phyloP scores from a whole-genome alignment of 2,329 filamentous ascomycete species.

The Fusarium redolens region DNA sequence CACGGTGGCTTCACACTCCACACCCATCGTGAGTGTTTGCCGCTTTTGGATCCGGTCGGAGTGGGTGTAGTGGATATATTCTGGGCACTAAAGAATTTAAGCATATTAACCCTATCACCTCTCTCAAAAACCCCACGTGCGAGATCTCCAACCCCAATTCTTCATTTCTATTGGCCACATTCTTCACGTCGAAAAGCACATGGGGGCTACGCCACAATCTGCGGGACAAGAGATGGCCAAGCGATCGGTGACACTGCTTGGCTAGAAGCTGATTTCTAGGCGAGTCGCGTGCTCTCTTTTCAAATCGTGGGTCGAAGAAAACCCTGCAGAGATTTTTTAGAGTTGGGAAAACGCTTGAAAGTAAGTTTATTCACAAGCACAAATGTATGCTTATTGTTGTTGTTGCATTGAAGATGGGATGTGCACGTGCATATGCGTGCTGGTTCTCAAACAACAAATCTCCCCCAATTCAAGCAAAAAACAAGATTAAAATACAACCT shows the following conservation, averaged over 20 bases:
- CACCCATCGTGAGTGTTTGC: slow-evolving; percentile 27
- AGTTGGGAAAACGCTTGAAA: background rate
- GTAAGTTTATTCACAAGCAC: slow-evolving; percentile 10
- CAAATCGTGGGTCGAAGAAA: background rate
- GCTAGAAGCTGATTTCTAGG: slow-evolving; percentile 25
- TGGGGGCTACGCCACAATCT: slow-evolving; percentile 18
- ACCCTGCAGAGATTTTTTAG: slow-evolving; percentile 15
- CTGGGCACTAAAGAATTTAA: slow-evolving; percentile 24
- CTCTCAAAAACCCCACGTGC: slow-evolving; percentile 27
- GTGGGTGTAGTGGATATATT: background rate
- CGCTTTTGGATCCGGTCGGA: background rate
- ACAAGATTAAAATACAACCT: background rate
- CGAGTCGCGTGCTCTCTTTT: slow-evolving; percentile 24
- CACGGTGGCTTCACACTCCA: slow-evolving; percentile 2
- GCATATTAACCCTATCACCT: slow-evolving; percentile 35
- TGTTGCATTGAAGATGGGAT: background rate
- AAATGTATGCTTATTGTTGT: slow-evolving; percentile 12
- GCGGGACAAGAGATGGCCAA: slow-evolving; percentile 18
- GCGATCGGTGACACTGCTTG: slow-evolving; percentile 16
- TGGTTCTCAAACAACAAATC: background rate
- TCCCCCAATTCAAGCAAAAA: background rate
- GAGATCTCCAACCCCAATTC: background rate
- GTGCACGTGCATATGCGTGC: slow-evolving; percentile 7
- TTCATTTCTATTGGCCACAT: background rate
- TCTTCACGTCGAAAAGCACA: background rate